Evolutionary conservation across 305 asterid genomes (phyloP).

Genomic region (Plantago coronopus): DNA sequence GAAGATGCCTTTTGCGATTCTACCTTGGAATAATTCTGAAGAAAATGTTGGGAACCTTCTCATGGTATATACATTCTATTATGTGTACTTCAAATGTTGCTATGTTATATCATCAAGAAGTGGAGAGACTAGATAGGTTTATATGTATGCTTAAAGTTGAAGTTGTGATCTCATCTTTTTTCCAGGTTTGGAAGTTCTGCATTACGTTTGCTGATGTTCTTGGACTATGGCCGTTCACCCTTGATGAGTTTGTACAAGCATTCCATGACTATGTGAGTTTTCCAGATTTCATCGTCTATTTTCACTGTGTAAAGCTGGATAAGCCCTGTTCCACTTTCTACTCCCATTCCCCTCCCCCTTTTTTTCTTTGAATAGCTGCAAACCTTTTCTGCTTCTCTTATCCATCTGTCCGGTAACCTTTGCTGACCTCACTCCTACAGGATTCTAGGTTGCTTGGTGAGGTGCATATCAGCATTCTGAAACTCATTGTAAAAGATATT

Average conservation of each 20-base stretch:
- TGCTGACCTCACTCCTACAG: slow-evolving; percentile 33
- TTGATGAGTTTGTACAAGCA: slow-evolving; percentile 94
- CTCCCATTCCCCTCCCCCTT: too few relatives aligned
- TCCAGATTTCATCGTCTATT: too few relatives aligned
- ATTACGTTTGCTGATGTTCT: slow-evolving; percentile 91
- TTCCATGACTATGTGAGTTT: slow-evolving; percentile 84
- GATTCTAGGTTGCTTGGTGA: slow-evolving; percentile 92
- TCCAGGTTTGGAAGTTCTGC: slow-evolving; percentile 97
- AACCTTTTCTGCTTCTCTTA: too few relatives aligned
- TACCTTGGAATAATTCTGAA: slow-evolving; percentile 88
- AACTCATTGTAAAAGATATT: slow-evolving; percentile 81
- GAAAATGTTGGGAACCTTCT: slow-evolving; percentile 88
- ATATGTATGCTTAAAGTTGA: slow-evolving; percentile 9
- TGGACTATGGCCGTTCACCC: slow-evolving; percentile 95
- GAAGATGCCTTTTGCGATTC: slow-evolving; percentile 73
- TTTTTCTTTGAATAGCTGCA: too few relatives aligned
- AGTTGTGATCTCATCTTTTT: slow-evolving; percentile 24
- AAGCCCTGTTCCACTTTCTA: too few relatives aligned
- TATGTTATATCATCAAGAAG: neutral
- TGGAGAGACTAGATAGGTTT: neutral
- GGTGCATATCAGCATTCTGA: slow-evolving; percentile 71
- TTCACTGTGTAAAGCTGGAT: too few relatives aligned
- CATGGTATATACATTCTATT: slow-evolving; percentile 51
- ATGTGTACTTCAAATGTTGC: neutral
- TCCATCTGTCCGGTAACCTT: too few relatives aligned